Conservation (phyloP, 306 rosid genomes). For the Fagus sylvatica region DNA sequence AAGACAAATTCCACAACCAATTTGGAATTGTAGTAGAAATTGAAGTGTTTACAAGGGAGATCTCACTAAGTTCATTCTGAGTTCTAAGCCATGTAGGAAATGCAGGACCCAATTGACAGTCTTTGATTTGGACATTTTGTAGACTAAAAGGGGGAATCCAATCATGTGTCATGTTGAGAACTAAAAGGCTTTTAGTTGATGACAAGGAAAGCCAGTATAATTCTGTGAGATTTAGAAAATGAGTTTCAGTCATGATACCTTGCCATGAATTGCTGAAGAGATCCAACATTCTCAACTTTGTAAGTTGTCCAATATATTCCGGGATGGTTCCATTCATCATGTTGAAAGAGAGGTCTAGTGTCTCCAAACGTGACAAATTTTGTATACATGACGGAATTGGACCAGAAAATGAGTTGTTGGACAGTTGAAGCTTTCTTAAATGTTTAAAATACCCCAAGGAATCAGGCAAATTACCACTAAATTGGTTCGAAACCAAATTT, state of each 20-base stretch:
- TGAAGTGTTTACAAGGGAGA: not conserved
- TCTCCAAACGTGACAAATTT: too few species aligned
- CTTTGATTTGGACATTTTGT: not conserved
- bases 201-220: not conserved
- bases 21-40: slow-evolving; percentile 4
- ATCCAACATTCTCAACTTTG: too few species aligned
- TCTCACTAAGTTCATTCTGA: not conserved
- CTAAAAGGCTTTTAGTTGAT: not conserved
- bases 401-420: too few species aligned
- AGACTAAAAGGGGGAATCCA: slow-evolving; percentile 15
- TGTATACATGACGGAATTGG: too few species aligned
- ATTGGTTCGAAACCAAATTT: too few species aligned
- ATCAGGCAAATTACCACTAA: too few species aligned
- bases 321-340: too few species aligned
- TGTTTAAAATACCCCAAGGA: too few species aligned
- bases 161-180: not conserved
- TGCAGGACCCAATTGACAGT: not conserved
- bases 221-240: not conserved
- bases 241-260: slow-evolving; percentile 3
- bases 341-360: too few species aligned
- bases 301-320: too few species aligned
- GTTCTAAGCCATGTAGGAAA: slow-evolving; percentile 19
- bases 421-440: too few species aligned
- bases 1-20: slow-evolving; percentile 16
- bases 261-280: not conserved